phyloP scores from a whole-genome alignment of 805 yeast genomes.

The Candida maltosa region DNA sequence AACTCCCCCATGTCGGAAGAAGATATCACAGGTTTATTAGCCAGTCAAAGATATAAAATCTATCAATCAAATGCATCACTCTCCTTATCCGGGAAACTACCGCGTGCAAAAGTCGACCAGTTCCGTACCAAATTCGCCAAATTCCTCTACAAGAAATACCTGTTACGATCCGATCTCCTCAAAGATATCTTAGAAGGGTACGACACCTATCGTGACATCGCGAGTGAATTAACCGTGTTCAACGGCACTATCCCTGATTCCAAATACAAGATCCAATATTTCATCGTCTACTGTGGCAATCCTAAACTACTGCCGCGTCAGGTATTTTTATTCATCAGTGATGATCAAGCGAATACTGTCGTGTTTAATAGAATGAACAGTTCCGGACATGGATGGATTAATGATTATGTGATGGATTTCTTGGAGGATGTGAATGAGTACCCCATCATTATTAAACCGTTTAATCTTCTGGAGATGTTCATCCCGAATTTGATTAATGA shows the following conservation, averaged over 20 bases:
- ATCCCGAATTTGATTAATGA: conserved; percentile 9
- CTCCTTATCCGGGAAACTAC: conserved; percentile 4
- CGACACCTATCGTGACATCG: conserved; percentile 10
- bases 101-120: conserved; percentile 8
- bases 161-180: not conserved
- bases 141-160: conserved; percentile 9
- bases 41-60: conserved; percentile 16
- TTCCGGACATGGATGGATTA: conserved; percentile 2
- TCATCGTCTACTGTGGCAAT: conserved; percentile 5
- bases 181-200: conserved; percentile 9
- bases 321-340: conserved; percentile 4
- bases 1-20: conserved; percentile 6
- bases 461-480: conserved; percentile 4
- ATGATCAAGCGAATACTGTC: conserved; percentile 1
- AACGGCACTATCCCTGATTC: conserved; percentile 4
- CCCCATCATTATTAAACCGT: conserved; percentile 9
- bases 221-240: conserved; percentile 3
- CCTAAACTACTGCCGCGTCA: conserved; percentile 6
- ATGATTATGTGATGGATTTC: conserved; percentile 6
- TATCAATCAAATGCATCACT: conserved; percentile 13
- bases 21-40: conserved; percentile 9
- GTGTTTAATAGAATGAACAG: conserved; percentile 6
- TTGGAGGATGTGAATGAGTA: conserved; percentile 9
- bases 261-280: conserved; percentile 7
- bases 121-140: conserved; percentile 9